Conservation (phyloP, 768 basidiomycete species). For the Auriscalpium vulgare region DNA sequence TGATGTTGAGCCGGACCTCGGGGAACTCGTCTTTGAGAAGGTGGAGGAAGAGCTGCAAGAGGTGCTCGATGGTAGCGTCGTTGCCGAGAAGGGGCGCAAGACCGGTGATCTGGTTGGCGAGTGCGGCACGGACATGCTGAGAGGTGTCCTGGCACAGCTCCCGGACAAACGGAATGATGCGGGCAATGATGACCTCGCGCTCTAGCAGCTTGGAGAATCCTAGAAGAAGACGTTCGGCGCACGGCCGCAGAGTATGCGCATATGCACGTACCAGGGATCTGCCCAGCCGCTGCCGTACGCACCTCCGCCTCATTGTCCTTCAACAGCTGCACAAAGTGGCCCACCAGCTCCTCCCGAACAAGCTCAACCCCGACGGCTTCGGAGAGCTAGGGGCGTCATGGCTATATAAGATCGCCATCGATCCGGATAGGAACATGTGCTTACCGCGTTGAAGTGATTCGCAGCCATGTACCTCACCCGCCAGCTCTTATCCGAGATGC, state of each 20-base stretch:
- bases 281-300: slow-evolving; percentile 89
- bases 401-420: slow-evolving; percentile 2
- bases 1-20: slow-evolving; percentile 94
- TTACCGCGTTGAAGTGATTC: slow-evolving; percentile 90
- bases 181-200: slow-evolving; percentile 86
- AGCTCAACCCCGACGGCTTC: slow-evolving; percentile 85
- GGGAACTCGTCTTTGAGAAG: slow-evolving; percentile 98
- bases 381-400: slow-evolving; percentile 52
- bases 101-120: slow-evolving; percentile 93
- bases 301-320: slow-evolving; percentile 99
- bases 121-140: slow-evolving; percentile 94
- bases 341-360: slow-evolving; percentile 88
- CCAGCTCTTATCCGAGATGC: slow-evolving; percentile 96
- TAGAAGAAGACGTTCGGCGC: slow-evolving; percentile 24
- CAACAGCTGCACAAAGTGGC: slow-evolving; percentile 85
- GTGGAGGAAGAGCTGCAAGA: slow-evolving; percentile 94
- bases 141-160: slow-evolving; percentile 90
- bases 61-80: slow-evolving; percentile 90
- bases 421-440: slow-evolving; percentile 9
- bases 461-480: slow-evolving; percentile 98
- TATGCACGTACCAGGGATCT: slow-evolving; percentile 75
- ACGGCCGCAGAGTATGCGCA: slow-evolving; percentile 6
- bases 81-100: slow-evolving; percentile 91
- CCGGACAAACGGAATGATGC: slow-evolving; percentile 90
- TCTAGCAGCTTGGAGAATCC: slow-evolving; percentile 94